phyloP scores from a whole-genome alignment of 805 yeast genomes.

The Zygoascus bituminiphila region DNA sequence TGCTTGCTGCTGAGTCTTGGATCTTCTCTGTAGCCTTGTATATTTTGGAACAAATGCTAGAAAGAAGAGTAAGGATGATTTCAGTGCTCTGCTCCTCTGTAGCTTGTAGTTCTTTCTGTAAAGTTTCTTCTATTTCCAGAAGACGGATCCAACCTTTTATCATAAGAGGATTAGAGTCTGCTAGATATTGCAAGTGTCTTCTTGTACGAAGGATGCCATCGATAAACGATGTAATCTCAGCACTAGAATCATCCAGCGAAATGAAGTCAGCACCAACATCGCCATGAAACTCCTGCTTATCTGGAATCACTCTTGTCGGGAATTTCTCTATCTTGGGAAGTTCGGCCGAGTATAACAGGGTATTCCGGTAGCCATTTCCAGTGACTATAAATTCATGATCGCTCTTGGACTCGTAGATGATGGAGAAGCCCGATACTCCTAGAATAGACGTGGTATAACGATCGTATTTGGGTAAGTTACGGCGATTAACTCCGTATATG shows the following conservation, averaged over 20 bases:
- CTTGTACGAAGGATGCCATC: not conserved
- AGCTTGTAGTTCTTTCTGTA: not conserved
- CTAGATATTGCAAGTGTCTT: not conserved
- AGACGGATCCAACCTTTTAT: not conserved
- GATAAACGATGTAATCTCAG: not conserved
- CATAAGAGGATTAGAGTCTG: not conserved
- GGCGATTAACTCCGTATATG: conserved; percentile 6
- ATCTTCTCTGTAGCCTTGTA: not conserved
- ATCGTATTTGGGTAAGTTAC: conserved; percentile 6
- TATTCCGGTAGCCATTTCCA: not conserved
- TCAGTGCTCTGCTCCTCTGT: not conserved
- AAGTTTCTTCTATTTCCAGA: not conserved
- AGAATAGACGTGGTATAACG: conserved; percentile 4
- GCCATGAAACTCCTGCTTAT: not conserved
- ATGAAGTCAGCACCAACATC: not conserved
- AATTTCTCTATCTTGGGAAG: not conserved
- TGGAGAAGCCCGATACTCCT: conserved; percentile 1
- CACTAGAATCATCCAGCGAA: not conserved
- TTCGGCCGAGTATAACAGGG: not conserved
- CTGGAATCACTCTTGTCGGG: not conserved
- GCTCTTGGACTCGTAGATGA: not conserved
- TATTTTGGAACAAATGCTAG: not conserved
- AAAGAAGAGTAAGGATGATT: not conserved
- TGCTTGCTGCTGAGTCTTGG: not conserved
- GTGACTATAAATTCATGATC: not conserved